Evolutionary conservation across 345 rosid species (phyloP), one percentile per base, ranked within the genome.

Genomic region (Orychophragmus violaceus): DNA sequence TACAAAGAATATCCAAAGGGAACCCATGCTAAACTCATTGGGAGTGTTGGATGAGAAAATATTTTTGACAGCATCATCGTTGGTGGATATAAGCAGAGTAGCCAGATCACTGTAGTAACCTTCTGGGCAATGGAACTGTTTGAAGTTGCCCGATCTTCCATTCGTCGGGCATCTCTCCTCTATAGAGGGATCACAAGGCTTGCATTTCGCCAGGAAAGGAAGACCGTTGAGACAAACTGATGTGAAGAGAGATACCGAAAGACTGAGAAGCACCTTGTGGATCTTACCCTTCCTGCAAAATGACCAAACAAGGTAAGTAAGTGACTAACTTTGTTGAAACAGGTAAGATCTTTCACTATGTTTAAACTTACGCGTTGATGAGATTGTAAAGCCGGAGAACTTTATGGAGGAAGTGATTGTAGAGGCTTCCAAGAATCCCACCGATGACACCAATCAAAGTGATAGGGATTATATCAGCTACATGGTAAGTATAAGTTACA

Each of bases 51-150:
- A 60, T 53, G 97, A 87, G 82, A 89, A 89, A 57, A 92, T 78
- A 74, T 89, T 89, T 60, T 93, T 83, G 12, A 92, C 94, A 11
- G 97, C 93, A 59, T 89, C 97, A 18, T 87, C 97, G 13, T 83
- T 92, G 49, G 97, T 92, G 25, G 93, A 86, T 21, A 89, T 84
- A 57, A 92, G 89, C 46, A 92, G 87, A 62, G 97, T 87, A 9
- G 97, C 97, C 12, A 92, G 82, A 76, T 92, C 98, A 49, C 81
- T 92, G 76, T 89, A 92, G 69, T 86, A 68, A 23, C 91, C 97
- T 37, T 77, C 70, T 14, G 98, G 93, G 62, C 98, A 92, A 76
- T 89, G 77, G 82, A 92, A 87, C 57, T 87, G 88, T 83, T 87
- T 92, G 85, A 82, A 92, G 82, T 89, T 89, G 0, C 98, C 91